phyloP scores from a whole-genome alignment of 768 basidiomycete genomes.

The Pleurotus salmoneostramineus region DNA sequence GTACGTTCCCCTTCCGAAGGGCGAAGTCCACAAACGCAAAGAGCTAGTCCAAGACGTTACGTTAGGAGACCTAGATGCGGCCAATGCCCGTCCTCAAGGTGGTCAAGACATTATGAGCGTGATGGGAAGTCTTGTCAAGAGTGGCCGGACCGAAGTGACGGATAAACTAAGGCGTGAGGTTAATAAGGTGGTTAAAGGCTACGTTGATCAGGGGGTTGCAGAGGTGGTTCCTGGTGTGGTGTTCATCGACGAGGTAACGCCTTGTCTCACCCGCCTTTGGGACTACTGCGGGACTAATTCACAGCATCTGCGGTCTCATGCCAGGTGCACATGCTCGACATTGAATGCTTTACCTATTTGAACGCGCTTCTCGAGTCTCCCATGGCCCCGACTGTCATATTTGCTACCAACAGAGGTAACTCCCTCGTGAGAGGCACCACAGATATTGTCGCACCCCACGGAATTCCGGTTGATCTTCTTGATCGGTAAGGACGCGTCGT shows the following conservation, averaged over 20 bases:
- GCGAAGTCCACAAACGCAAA: conserved; percentile 94
- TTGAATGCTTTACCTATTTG: conserved; percentile 98
- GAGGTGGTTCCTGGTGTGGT: conserved; percentile 97
- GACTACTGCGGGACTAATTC: conserved; percentile 8
- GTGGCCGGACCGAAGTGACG: conserved; percentile 91
- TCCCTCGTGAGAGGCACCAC: conserved; percentile 90
- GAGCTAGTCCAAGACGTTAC: conserved; percentile 95
- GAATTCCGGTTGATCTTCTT: conserved; percentile 88
- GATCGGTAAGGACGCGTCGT: conserved; percentile 60
- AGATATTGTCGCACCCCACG: conserved; percentile 90
- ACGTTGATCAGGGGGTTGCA: conserved; percentile 97
- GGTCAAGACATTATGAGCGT: conserved; percentile 99
- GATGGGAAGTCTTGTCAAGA: conserved; percentile 90
- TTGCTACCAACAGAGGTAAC: conserved; percentile 95
- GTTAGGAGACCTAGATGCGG: conserved; percentile 91
- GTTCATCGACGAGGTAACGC: conserved; percentile 91
- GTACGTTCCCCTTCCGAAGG: conserved; percentile 96
- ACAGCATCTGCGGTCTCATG: background rate
- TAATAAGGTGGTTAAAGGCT: conserved; percentile 95
- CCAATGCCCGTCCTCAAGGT: conserved; percentile 93
- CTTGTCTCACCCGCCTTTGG: background rate
- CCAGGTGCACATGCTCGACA: conserved; percentile 99
- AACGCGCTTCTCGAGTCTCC: conserved; percentile 94
- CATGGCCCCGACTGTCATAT: conserved; percentile 96
- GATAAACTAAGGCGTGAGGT: conserved; percentile 95